Percentiles rank a stretch among this genome's conserved stretches.
Conservation (phyloP, 78 protist species). For the Dictyostelium purpureum region DNA sequence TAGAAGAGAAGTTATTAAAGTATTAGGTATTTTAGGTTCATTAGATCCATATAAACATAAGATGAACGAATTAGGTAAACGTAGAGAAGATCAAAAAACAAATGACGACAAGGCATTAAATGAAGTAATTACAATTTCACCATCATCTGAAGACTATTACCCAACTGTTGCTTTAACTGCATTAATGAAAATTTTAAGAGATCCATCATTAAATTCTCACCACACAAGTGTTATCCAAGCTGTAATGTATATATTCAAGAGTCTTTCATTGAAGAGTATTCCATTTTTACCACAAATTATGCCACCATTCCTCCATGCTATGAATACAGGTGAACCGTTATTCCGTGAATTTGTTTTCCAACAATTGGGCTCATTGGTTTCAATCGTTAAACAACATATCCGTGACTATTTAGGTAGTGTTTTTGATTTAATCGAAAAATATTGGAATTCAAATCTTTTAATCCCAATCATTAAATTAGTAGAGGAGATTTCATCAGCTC, state of each 20-base stretch:
- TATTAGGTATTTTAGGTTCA: constrained; percentile 98
- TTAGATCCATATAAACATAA: constrained; percentile 95
- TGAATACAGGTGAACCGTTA: constrained; percentile 80
- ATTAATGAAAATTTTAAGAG: constrained; percentile 88
- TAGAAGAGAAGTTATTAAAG: constrained; percentile 84
- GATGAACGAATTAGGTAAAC: constrained; percentile 67
- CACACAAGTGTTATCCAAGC: constrained; percentile 83
- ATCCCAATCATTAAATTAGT: constrained; percentile 85
- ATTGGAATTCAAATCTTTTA: constrained; percentile 84
- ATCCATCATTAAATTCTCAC: constrained; percentile 85
- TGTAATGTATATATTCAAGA: constrained; percentile 87
- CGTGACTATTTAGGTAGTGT: constrained; percentile 87
- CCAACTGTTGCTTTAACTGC: constrained; percentile 92
- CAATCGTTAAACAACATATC: constrained; percentile 94
- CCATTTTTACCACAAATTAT: constrained; percentile 91
- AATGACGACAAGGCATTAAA: constrained; percentile 26
- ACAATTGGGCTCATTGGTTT: constrained; percentile 86
- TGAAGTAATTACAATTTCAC: constrained; percentile 9
- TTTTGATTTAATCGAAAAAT: constrained; percentile 86
- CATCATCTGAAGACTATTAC: constrained; percentile 92
- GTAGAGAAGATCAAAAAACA: constrained; percentile 65
- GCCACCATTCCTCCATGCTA: constrained; percentile 87
- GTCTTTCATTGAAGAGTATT: constrained; percentile 89
- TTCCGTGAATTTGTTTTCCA: constrained; percentile 88
- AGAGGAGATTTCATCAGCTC: constrained; percentile 89